phyloP scores from a whole-genome alignment of 2,329 filamentous ascomycete genomes.

The Hypocrella siamensis region DNA sequence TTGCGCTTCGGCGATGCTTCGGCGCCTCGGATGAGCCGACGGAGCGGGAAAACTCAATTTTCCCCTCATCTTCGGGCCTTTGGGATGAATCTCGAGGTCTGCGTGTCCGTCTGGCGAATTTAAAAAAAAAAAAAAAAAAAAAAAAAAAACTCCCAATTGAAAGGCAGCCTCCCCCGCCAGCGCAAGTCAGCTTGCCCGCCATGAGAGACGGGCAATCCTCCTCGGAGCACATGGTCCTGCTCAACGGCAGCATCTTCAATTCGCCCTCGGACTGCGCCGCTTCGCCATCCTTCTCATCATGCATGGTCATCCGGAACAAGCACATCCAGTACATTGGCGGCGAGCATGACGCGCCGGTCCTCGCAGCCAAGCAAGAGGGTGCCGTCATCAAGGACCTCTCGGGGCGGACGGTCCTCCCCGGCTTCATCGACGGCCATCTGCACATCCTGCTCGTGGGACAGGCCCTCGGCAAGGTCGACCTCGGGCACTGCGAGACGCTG shows the following conservation, averaged over 20 bases:
- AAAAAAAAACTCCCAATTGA: too few species aligned
- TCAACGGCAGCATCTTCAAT: conserved; percentile 9
- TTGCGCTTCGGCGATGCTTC: too few species aligned
- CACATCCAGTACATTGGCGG: conserved; percentile 18
- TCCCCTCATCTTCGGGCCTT: too few species aligned
- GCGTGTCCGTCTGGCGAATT: too few species aligned
- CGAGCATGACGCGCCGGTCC: conserved; percentile 9
- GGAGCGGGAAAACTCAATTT: too few species aligned
- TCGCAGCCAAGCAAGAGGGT: conserved; percentile 10
- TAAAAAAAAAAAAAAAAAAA: too few species aligned
- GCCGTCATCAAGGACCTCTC: conserved; percentile 12
- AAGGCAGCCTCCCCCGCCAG: too few species aligned
- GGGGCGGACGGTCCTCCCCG: conserved; percentile 28
- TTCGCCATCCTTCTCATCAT: conserved; percentile 5
- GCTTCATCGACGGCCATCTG: conserved; percentile 43
- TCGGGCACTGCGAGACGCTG: conserved; percentile 30
- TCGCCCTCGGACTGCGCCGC: conserved; percentile 1
- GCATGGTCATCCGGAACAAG: conserved; percentile 19
- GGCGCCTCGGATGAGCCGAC: too few species aligned
- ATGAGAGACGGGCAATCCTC: too few species aligned
- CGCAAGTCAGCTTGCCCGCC: too few species aligned
- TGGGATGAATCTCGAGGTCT: too few species aligned
- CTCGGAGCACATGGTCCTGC: conserved; percentile 5
- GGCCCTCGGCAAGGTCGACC: conserved; percentile 31
- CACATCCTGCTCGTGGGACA: conserved; percentile 39